Conservation (phyloP, 2,329 filamentous ascomycete species). For the Aaosphaeria arxii region DNA sequence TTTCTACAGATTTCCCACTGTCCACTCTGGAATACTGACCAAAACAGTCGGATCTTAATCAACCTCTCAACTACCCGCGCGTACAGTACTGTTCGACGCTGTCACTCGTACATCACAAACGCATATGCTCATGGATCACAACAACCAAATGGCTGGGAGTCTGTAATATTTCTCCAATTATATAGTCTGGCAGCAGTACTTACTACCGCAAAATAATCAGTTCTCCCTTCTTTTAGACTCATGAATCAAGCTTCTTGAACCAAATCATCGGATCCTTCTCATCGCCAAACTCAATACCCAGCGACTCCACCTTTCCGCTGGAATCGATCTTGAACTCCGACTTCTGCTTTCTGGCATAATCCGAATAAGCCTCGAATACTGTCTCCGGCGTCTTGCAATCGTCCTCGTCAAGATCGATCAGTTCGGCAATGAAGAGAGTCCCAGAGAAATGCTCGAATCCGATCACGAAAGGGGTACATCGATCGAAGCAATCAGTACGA, state of each 20-base stretch:
- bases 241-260: not conserved
- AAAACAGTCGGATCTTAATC: no score
- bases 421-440: not conserved
- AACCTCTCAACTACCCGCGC: no score
- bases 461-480: not conserved
- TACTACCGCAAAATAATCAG: no score
- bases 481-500: not conserved
- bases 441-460: not conserved
- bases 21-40: no score
- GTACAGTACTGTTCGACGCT: no score
- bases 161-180: no score
- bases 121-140: no score
- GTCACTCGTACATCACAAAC: no score
- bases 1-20: no score
- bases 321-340: not conserved
- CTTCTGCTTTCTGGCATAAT: not conserved
- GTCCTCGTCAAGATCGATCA: no score
- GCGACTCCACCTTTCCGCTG: not conserved
- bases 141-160: no score
- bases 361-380: not conserved
- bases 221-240: not conserved
- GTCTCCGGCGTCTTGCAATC: not conserved
- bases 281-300: not conserved
- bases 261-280: not conserved
- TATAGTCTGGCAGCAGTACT: no score